Percentiles rank a stretch among this genome's conserved stretches.
Conservation (phyloP, 2,329 filamentous ascomycete genomes). For the Triangularia verruculosa region DNA sequence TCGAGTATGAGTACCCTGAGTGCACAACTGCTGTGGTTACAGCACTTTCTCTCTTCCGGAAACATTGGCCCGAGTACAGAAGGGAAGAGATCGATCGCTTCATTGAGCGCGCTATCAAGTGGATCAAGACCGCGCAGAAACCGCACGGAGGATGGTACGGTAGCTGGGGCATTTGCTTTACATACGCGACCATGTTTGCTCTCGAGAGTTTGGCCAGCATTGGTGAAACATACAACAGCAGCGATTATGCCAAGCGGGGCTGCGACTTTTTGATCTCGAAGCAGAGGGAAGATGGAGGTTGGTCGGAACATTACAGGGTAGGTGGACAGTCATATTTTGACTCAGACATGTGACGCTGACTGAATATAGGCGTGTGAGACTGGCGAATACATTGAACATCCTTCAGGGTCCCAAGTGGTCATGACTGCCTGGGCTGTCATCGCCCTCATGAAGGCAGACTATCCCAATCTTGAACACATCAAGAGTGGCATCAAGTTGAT, state of each 20-base stretch:
- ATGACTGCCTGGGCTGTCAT: conserved; percentile 92
- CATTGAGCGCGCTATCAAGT: conserved; percentile 70
- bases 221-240: conserved; percentile 78
- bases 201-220: conserved; percentile 79
- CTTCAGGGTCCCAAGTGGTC: conserved; percentile 77
- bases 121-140: conserved; percentile 77
- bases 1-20: conserved; percentile 97
- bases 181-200: conserved; percentile 95
- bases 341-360: conserved; percentile 9
- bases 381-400: conserved; percentile 71
- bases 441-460: conserved; percentile 77
- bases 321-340: conserved; percentile 20
- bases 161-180: conserved; percentile 97
- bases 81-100: conserved; percentile 69
- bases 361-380: conserved; percentile 66
- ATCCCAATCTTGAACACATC: conserved; percentile 70
- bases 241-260: conserved; percentile 65
- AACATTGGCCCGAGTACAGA: conserved; percentile 79
- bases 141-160: conserved; percentile 95
- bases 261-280: conserved; percentile 84
- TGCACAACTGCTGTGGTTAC: conserved; percentile 95
- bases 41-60: conserved; percentile 76
- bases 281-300: conserved; percentile 86
- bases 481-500: conserved; percentile 74
- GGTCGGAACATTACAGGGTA: conserved; percentile 89